Evolutionary conservation across 1,139 yeast species (phyloP).

Genomic region (Kodamaea alishanica): DNA sequence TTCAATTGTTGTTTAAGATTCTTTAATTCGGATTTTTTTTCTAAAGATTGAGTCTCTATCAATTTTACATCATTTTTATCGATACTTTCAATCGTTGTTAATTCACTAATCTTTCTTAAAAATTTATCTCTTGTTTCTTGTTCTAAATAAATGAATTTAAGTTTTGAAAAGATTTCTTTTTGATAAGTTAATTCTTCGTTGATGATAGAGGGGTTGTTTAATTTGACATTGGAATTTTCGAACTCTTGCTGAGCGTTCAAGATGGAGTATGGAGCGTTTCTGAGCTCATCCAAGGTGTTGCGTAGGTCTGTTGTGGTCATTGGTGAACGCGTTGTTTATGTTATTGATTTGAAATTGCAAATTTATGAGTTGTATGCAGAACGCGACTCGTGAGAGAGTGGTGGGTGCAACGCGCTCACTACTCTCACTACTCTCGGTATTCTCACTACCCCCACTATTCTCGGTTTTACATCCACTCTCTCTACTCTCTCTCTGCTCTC

Average conservation of each 20-base stretch:
- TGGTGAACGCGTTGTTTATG: not conserved
- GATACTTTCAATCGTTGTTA: constrained; percentile 14
- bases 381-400: too few relatives aligned
- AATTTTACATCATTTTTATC: constrained; percentile 18
- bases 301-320: not conserved
- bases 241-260: constrained; percentile 13
- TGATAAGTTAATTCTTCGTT: constrained; percentile 32
- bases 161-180: constrained; percentile 43
- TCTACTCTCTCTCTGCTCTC: not conserved
- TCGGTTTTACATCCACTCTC: not conserved
- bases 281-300: not conserved
- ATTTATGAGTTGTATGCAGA: too few relatives aligned
- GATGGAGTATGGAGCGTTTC: constrained; percentile 8
- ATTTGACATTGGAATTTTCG: constrained; percentile 12
- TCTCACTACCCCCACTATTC: not conserved
- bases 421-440: not conserved
- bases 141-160: constrained; percentile 61
- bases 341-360: not conserved
- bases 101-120: constrained; percentile 24
- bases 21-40: constrained; percentile 18
- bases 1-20: constrained; percentile 18
- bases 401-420: not conserved
- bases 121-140: constrained; percentile 67
- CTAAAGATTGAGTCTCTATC: constrained; percentile 17
- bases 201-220: constrained; percentile 23